These are phyloP conservation scores for Capronia coronata DNA, from an alignment of 2,329 filamentous ascomycete species.

Conservation along the genomic window DNA sequence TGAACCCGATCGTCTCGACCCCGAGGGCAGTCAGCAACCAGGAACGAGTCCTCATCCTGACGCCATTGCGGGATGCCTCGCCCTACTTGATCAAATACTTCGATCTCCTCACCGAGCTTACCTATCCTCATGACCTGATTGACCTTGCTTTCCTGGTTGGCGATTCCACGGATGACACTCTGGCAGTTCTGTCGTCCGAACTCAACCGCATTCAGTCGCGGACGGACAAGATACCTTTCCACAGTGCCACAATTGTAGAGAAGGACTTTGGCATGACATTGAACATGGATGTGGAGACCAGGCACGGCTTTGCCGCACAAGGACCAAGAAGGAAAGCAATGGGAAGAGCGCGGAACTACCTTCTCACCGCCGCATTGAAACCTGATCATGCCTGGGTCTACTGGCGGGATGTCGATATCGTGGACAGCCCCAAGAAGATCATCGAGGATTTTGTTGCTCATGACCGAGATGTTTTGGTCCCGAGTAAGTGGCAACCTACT, in stretches of 20 bases:
- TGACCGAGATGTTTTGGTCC: conserved; percentile 85
- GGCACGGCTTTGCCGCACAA: conserved; percentile 81
- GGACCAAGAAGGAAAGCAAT: conserved; percentile 85
- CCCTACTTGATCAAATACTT: conserved; percentile 82
- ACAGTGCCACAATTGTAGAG: conserved; percentile 74
- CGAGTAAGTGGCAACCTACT: too few relatives aligned
- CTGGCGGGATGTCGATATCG: conserved; percentile 96
- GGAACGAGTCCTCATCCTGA: conserved; percentile 85
- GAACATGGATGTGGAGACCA: conserved; percentile 73
- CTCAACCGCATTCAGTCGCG: conserved; percentile 80
- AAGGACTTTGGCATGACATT: conserved; percentile 78
- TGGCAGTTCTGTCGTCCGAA: conserved; percentile 78
- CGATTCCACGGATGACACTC: conserved; percentile 83
- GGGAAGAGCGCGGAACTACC: conserved; percentile 84
- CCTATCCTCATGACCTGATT: conserved; percentile 91
- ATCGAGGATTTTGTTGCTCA: conserved; percentile 94
- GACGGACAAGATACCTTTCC: conserved; percentile 74
- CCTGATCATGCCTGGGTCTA: conserved; percentile 97
- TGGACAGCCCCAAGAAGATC: conserved; percentile 78
- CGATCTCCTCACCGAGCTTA: conserved; percentile 79
- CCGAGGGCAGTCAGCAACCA: conserved; percentile 69
- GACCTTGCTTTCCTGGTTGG: conserved; percentile 92
- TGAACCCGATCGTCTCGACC: conserved; percentile 79
- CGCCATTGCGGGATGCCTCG: conserved; percentile 84
- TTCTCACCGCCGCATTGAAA: conserved; percentile 76